phyloP scores from a whole-genome alignment of 2,329 filamentous ascomycete species.

The Scedosporium boydii region DNA sequence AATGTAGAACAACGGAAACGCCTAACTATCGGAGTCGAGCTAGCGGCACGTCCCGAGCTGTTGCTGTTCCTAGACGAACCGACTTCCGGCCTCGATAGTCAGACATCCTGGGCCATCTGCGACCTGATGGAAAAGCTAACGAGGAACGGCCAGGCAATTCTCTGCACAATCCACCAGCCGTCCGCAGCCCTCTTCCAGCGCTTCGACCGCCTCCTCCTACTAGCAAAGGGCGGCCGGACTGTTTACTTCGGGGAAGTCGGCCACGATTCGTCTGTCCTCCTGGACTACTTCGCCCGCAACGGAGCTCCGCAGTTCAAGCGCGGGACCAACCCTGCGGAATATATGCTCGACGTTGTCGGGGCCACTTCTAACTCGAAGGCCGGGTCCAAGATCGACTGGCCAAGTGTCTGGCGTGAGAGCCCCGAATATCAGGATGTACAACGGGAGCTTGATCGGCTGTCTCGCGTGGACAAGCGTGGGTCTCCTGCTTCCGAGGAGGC shows the following conservation, averaged over 20 bases:
- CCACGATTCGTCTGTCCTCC: conserved; percentile 33
- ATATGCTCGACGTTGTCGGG: conserved; percentile 44
- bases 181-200: conserved; percentile 27
- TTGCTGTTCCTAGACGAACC: conserved; percentile 46
- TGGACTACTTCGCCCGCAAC: conserved; percentile 52
- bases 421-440: conserved; percentile 25
- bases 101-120: conserved; percentile 63
- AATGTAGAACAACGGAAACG: conserved; percentile 43
- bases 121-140: conserved; percentile 59
- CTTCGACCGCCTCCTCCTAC: conserved; percentile 48
- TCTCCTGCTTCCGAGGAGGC: conserved; percentile 9
- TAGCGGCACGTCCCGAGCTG: conserved; percentile 33
- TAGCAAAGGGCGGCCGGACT: conserved; percentile 42
- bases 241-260: conserved; percentile 53
- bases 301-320: conserved; percentile 42
- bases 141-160: conserved; percentile 36
- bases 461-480: conserved; percentile 11
- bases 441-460: conserved; percentile 16
- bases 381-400: conserved; percentile 33
- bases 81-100: conserved; percentile 44
- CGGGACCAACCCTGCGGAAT: conserved; percentile 59
- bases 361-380: conserved; percentile 33
- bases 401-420: conserved; percentile 31
- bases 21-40: conserved; percentile 38
- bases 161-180: conserved; percentile 44